phyloP scores from a whole-genome alignment of 768 basidiomycete species.

The Rubroboletus satanas region DNA sequence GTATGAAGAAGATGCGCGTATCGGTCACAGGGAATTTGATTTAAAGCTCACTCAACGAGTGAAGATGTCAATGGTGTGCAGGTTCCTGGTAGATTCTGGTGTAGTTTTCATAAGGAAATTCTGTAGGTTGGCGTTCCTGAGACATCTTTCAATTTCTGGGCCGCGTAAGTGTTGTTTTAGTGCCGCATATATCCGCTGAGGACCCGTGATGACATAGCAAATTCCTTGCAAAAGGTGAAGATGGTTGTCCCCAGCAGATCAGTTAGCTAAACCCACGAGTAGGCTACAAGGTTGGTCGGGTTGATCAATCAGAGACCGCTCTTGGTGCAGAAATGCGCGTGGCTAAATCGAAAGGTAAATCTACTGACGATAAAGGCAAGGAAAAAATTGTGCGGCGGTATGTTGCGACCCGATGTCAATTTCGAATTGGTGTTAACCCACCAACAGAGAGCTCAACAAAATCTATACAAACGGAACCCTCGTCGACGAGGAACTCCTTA shows the following conservation, averaged over 20 bases:
- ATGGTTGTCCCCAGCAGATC: background rate
- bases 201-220: slow-evolving; percentile 43
- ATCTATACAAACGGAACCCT: slow-evolving; percentile 96
- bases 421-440: background rate
- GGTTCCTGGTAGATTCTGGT: background rate
- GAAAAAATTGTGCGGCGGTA: slow-evolving; percentile 89
- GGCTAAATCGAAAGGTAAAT: slow-evolving; percentile 54
- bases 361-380: slow-evolving; percentile 49
- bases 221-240: slow-evolving; percentile 63
- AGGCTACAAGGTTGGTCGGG: slow-evolving; percentile 94
- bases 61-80: slow-evolving; percentile 95
- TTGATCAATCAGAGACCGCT: slow-evolving; percentile 96
- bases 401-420: slow-evolving; percentile 1
- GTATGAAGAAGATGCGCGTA: slow-evolving; percentile 94
- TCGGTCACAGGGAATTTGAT: slow-evolving; percentile 94
- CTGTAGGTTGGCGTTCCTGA: slow-evolving; percentile 91
- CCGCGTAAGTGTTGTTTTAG: slow-evolving; percentile 53
- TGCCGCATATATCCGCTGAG: slow-evolving; percentile 1
- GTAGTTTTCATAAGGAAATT: background rate
- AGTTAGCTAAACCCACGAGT: background rate
- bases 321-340: slow-evolving; percentile 95
- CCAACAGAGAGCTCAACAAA: slow-evolving; percentile 78
- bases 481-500: slow-evolving; percentile 83
- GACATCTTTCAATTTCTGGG: slow-evolving; percentile 89
- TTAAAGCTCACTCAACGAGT: slow-evolving; percentile 88